phyloP scores from a whole-genome alignment of 768 basidiomycete genomes.

The Psilocybe tampanensis region DNA sequence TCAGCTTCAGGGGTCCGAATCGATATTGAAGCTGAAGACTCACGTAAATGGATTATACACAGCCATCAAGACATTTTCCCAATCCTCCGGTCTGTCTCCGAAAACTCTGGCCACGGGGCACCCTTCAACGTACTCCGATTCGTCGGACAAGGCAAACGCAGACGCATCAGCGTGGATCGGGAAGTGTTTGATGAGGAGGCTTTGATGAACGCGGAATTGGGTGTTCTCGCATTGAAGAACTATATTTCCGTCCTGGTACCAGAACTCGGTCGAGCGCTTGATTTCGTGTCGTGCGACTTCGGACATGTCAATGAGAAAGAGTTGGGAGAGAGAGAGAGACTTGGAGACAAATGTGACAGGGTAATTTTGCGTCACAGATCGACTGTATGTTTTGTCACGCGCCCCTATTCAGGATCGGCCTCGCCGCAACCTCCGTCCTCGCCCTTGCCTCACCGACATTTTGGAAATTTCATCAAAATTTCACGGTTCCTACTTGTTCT shows the following conservation, averaged over 20 bases:
- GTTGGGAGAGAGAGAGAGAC: no score
- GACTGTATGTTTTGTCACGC: no score
- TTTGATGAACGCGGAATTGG: conserved; percentile 6
- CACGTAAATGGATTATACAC: neutral
- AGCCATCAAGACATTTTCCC: neutral
- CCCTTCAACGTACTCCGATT: neutral
- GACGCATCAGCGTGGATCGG: conserved; percentile 8
- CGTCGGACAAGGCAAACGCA: neutral
- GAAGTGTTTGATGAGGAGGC: conserved; percentile 6
- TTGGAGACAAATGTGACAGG: no score
- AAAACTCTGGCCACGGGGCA: neutral
- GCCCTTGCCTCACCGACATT: no score
- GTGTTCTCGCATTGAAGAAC: conserved; percentile 6
- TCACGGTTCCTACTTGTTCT: no score
- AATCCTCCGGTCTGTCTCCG: neutral
- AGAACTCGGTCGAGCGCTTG: neutral
- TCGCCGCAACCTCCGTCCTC: no score
- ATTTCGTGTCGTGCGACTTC: no score
- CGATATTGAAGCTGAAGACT: neutral
- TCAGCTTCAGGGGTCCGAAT: no score
- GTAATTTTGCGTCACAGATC: no score
- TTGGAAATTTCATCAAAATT: no score
- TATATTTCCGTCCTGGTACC: conserved; percentile 9
- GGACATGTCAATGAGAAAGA: no score
- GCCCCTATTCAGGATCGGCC: no score